Evolutionary conservation across 129 eudicot genomes (phyloP).

Genomic region (Ambrosia artemisiifolia): DNA sequence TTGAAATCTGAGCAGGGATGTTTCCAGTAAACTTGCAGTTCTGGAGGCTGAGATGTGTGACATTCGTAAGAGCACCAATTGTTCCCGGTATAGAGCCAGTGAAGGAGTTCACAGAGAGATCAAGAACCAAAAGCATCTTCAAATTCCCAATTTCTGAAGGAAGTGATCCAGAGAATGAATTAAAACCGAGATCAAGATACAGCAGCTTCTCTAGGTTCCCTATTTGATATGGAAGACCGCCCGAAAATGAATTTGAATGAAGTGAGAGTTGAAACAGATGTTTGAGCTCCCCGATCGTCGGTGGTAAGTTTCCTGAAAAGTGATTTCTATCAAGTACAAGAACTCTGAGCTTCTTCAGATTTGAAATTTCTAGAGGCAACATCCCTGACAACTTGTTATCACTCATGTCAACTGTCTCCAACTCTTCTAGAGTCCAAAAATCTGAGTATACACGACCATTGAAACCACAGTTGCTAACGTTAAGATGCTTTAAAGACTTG

Average conservation of each 20-base stretch:
- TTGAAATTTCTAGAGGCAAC: conserved; percentile 42
- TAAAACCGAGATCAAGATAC: conserved; percentile 66
- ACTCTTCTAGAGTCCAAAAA: conserved; percentile 52
- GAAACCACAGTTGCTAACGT: conserved; percentile 61
- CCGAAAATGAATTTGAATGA: conserved; percentile 60
- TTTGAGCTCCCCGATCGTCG: conserved; percentile 54
- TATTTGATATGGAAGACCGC: conserved; percentile 67
- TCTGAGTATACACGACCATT: conserved; percentile 51
- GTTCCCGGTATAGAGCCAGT: conserved; percentile 53
- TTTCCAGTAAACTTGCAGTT: conserved; percentile 55
- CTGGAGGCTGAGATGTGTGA: conserved; percentile 51
- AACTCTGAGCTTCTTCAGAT: conserved; percentile 39
- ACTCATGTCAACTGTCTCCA: conserved; percentile 71
- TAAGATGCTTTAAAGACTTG: conserved; percentile 60
- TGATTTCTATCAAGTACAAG: conserved; percentile 72
- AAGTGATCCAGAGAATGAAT: conserved; percentile 67
- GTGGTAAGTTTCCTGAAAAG: conserved; percentile 66
- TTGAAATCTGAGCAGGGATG: conserved; percentile 61
- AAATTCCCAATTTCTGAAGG: conserved; percentile 64
- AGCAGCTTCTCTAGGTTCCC: conserved; percentile 50
- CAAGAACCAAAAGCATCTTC: conserved; percentile 50
- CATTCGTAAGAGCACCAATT: conserved; percentile 47
- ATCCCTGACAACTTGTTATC: conserved; percentile 51
- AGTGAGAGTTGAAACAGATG: conserved; percentile 68
- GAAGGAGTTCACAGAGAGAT: conserved; percentile 59